Percentiles rank a stretch among this genome's conserved stretches.
phyloP scores from a whole-genome alignment of 192 early-diverging fungal species.

The Coemansia biformis region DNA sequence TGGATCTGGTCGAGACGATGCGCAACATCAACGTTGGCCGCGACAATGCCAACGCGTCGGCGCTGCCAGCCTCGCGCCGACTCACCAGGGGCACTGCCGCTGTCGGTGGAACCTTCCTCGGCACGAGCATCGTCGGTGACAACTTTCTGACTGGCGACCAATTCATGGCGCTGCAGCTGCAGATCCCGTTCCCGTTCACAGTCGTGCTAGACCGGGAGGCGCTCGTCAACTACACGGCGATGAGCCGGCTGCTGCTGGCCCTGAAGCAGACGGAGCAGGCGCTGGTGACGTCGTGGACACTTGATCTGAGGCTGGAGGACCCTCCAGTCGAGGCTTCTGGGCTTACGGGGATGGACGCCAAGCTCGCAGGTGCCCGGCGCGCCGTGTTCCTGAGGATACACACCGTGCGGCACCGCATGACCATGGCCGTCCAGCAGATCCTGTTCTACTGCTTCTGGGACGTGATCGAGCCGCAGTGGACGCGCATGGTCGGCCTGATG shows the following conservation, averaged over 20 bases:
- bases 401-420: constrained; percentile 73
- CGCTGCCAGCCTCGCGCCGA: constrained; percentile 2
- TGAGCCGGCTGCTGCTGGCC: constrained; percentile 84
- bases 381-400: constrained; percentile 62
- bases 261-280: constrained; percentile 85
- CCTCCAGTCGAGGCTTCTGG: constrained; percentile 15
- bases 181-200: constrained; percentile 83
- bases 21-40: constrained; percentile 14
- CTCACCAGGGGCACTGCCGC: background rate
- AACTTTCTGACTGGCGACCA: constrained; percentile 60
- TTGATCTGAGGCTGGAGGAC: constrained; percentile 35
- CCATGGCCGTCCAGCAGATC: constrained; percentile 89
- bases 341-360: constrained; percentile 32
- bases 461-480: constrained; percentile 90
- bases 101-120: constrained; percentile 10
- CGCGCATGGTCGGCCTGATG: constrained; percentile 60
- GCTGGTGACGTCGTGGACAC: constrained; percentile 70
- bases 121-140: constrained; percentile 18
- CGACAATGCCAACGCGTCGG: background rate
- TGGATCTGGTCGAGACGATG: constrained; percentile 54
- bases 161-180: constrained; percentile 74
- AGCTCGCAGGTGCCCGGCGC: constrained; percentile 45
- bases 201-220: constrained; percentile 80
- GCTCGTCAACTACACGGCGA: constrained; percentile 83
- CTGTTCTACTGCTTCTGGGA: constrained; percentile 85